Percentiles rank a stretch among this genome's conserved stretches.
Conservation (phyloP, 352 stramenopile species). For the Globisporangium middletonii region DNA sequence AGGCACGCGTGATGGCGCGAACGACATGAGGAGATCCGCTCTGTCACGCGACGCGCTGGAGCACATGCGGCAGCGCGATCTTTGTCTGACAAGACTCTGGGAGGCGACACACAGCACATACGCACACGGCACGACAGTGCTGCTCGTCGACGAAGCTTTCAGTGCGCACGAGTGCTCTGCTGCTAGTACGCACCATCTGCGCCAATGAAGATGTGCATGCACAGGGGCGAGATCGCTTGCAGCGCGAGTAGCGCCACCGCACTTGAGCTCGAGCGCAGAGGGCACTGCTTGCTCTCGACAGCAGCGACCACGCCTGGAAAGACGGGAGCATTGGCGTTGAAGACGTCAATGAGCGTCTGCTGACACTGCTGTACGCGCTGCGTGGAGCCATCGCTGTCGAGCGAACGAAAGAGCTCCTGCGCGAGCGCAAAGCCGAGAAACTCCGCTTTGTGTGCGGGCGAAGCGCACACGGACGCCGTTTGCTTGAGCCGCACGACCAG, state of each 20-base stretch:
- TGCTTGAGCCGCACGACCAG: constrained; percentile 24
- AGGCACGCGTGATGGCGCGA: constrained; percentile 3
- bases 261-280: constrained; percentile 1
- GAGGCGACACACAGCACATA: background rate
- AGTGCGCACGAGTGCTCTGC: too few relatives aligned
- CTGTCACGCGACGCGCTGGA: constrained; percentile 39
- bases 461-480: constrained; percentile 32
- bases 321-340: constrained; percentile 32
- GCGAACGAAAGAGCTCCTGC: constrained; percentile 17
- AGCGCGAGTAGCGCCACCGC: constrained; percentile 7
- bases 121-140: background rate
- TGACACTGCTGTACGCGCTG: background rate
- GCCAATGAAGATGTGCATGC: constrained; percentile 30
- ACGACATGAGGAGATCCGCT: constrained; percentile 5
- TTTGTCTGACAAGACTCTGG: constrained; percentile 19
- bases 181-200: constrained; percentile 9
- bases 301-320: constrained; percentile 35
- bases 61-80: constrained; percentile 25
- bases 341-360: constrained; percentile 27
- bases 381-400: constrained; percentile 10
- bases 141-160: too few relatives aligned
- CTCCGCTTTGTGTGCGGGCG: constrained; percentile 41
- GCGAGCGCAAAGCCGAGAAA: constrained; percentile 40
- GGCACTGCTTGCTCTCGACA: constrained; percentile 17
- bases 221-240: constrained; percentile 22